A percentile compares a stretch with the other conserved stretches of the same genome.
phyloP scores from a whole-genome alignment of 345 rosid species.

The Salix purpurea region DNA sequence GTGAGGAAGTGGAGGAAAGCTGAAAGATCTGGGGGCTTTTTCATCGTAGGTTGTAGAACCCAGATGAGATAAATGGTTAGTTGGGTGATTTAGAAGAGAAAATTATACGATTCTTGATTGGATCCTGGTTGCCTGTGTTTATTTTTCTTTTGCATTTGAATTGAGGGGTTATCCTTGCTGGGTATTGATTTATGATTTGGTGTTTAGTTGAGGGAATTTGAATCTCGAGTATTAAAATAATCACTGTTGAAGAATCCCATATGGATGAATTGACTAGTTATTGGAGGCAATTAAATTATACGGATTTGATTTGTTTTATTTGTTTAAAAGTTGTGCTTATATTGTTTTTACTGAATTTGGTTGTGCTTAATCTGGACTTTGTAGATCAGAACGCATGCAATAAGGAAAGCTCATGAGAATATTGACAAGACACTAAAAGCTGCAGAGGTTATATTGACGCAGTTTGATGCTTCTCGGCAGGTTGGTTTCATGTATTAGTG shows the following conservation, averaged over 20 bases:
- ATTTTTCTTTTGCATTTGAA: background rate
- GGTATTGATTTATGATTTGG: background rate
- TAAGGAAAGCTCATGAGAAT: constrained; percentile 96
- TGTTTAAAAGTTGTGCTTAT: background rate
- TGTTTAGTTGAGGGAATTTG: background rate
- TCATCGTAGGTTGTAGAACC: background rate
- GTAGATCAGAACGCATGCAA: constrained; percentile 89
- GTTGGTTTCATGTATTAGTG: constrained; percentile 37
- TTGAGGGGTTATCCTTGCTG: background rate
- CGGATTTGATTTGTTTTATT: background rate
- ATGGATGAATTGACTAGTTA: background rate
- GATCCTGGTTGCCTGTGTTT: background rate
- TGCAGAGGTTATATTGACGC: constrained; percentile 76
- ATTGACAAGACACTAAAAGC: constrained; percentile 86
- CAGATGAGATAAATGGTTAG: background rate
- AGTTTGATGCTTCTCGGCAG: constrained; percentile 81
- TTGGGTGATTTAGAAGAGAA: background rate
- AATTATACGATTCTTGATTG: background rate
- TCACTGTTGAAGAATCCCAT: background rate
- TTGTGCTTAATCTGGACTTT: constrained; percentile 9
- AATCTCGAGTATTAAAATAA: background rate
- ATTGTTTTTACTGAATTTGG: constrained; percentile 8
- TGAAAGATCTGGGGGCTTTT: background rate
- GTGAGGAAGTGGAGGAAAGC: background rate
- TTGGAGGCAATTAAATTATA: background rate